Evolutionary conservation across 140 eudicot species (phyloP), one percentile per base, ranked within the genome.

Genomic region (Stevia rebaudiana): DNA sequence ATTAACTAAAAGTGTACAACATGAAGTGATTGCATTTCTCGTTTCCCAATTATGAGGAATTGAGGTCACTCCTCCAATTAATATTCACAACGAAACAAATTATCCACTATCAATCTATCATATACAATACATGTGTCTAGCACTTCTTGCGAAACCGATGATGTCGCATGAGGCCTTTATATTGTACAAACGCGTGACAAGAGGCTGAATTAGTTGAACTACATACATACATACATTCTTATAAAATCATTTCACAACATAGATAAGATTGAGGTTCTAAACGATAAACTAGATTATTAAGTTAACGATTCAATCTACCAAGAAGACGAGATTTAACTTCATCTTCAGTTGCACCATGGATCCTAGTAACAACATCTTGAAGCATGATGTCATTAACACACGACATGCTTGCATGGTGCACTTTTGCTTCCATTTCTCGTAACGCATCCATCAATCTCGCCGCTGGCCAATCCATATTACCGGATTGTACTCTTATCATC

Each of bases 351-450:
- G 30, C 83, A 28, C 68, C 65, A 10, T 78, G 71, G 36, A 78
- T 74, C 78, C 63, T 70, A 56, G 74, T 31, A 0, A 88, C 94
- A 1, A 84, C 77, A 63, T 84, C 90, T 74, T 88, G 96, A 71
- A 84, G 78, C 90, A 84, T 82, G 11, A 80, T 25, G 0, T 82
- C 81, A 13, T 82, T 80, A 10, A 84, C 79, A 68, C 80, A 69
- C 11, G 87, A 78, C 81, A 88, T 49, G 70, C 83, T 88, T 1
- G 94, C 96, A 50, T 88, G 94, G 31, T 80, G 90, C 10, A 88
- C 80, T 61, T 80, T 74, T 13, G 85, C 67, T 42, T 80, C 79
- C 49, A 88, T 68, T 11, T 84, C 82, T 6, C 83, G 49, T 6
- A 88, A 44, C 2, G 81, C 90, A 6, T 64, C 70, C 96, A 88